Conservation (phyloP, 2,329 filamentous ascomycete genomes). For the Epichloe glyceriae region DNA sequence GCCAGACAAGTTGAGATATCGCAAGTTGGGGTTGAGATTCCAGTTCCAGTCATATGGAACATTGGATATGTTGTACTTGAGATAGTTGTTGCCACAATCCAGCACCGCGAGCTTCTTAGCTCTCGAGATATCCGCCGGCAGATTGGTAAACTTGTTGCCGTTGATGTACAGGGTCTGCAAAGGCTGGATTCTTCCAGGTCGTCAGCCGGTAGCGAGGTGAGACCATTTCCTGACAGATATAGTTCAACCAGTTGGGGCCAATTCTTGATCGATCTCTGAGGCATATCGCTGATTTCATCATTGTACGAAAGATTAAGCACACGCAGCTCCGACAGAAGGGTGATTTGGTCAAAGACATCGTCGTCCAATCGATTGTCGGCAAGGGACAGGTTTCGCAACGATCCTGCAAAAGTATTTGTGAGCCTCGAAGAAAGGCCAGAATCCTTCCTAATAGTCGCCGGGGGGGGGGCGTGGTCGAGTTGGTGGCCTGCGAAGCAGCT, state of each 20-base stretch:
- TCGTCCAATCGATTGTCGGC: conserved; percentile 92
- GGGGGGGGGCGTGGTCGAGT: conserved; percentile 36
- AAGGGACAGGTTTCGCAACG: conserved; percentile 70
- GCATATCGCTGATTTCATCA: conserved; percentile 74
- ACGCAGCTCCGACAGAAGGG: conserved; percentile 67
- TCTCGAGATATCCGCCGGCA: conserved; percentile 89
- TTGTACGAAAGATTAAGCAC: conserved; percentile 94
- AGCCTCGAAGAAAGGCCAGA: conserved; percentile 72
- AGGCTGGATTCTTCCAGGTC: conserved; percentile 83
- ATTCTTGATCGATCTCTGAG: conserved; percentile 71
- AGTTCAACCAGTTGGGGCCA: conserved; percentile 87
- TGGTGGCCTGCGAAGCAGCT: conserved; percentile 33
- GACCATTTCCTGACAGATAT: conserved; percentile 88
- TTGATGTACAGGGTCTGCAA: conserved; percentile 91
- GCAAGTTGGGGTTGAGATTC: conserved; percentile 93
- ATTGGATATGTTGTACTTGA: conserved; percentile 98
- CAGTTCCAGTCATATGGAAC: conserved; percentile 99
- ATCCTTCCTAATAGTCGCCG: conserved; percentile 60
- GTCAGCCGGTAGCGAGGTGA: conserved; percentile 83
- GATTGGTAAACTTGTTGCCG: conserved; percentile 91
- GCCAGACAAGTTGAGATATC: conserved; percentile 90
- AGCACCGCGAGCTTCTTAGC: conserved; percentile 84
- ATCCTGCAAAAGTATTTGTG: conserved; percentile 76
- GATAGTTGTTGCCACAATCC: conserved; percentile 84
- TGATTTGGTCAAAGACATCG: conserved; percentile 88